Evolutionary conservation across 306 rosid genomes (phyloP), one percentile per base, ranked within the genome.

Genomic region (Cyamopsis tetragonoloba): DNA sequence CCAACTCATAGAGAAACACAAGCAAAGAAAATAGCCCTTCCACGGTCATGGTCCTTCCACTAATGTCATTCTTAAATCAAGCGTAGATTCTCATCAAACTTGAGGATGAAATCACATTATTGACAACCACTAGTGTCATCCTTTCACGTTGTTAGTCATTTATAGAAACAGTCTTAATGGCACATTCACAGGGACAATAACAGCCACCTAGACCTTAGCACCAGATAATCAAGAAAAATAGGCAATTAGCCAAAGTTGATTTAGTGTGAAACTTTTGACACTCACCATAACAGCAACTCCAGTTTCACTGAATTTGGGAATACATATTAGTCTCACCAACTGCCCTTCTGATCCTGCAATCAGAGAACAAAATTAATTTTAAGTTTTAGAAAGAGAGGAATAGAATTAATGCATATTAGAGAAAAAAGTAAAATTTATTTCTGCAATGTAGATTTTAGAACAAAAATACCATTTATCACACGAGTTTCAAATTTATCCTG

Each of bases 231-330:
- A n/a, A n/a, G n/a, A n/a, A n/a, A n/a, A n/a, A n/a, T n/a, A n/a
- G n/a, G n/a, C n/a, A n/a, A n/a, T n/a, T n/a, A n/a, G n/a, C n/a
- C n/a, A n/a, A n/a, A n/a, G n/a, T n/a, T n/a, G 20, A 46, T 31
- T 8, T 17, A 34, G 37, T 3, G 4, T 48, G 7, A 13, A 65
- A 42, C 5, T 11, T 35, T 43, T 58, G 44, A 39, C 72, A 73
- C 87, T 86, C 82, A 89, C 97, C 96, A 88, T 72, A 13, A 86
- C 95, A 8, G 96, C 99, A 76, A 83, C 76, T 78, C 99, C 97
- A 7, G 86, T 86, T 77, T 84, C 91, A 26, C 83, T 80, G 82
- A 93, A 93, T 82, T 84, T 88, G 42, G 97, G 99, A 68, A 93
- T 79, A 58, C 83, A 70, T 18, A 93, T 70, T 76, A 93, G 91